Conservation (phyloP, 331 rosid species). For the Saraca asoca region DNA sequence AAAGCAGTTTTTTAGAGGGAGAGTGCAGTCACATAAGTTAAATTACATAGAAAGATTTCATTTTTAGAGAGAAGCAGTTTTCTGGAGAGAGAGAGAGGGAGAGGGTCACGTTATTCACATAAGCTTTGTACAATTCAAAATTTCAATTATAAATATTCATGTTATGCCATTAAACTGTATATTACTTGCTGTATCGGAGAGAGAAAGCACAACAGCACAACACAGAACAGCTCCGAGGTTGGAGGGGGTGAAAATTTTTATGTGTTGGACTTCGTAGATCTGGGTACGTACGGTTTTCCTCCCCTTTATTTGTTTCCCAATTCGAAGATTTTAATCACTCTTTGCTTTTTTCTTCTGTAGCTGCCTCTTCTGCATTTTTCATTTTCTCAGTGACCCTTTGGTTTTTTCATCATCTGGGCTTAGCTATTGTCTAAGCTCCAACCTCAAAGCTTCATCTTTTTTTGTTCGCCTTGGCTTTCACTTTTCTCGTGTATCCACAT, state of each 20-base stretch:
- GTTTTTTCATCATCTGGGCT: constrained; percentile 25
- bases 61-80: not conserved
- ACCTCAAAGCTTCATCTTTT: constrained; percentile 28
- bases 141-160: not conserved
- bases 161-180: constrained; percentile 24
- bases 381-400: constrained; percentile 1
- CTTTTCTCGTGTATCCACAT: constrained; percentile 5
- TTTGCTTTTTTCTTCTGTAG: constrained; percentile 12
- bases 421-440: constrained; percentile 1
- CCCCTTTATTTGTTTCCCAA: not conserved
- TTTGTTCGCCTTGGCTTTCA: constrained; percentile 19
- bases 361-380: constrained; percentile 19
- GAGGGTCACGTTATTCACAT: not conserved
- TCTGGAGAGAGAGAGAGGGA: not conserved
- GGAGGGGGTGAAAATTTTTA: constrained; percentile 39
- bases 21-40: no score
- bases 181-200: constrained; percentile 26
- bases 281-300: constrained; percentile 39
- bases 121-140: not conserved
- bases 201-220: constrained; percentile 15
- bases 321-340: constrained; percentile 28
- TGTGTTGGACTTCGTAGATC: constrained; percentile 46
- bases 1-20: no score
- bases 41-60: not conserved
- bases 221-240: constrained; percentile 42